phyloP scores from a whole-genome alignment of 148 eudicot species.

The Vaccinium vitisidaea region DNA sequence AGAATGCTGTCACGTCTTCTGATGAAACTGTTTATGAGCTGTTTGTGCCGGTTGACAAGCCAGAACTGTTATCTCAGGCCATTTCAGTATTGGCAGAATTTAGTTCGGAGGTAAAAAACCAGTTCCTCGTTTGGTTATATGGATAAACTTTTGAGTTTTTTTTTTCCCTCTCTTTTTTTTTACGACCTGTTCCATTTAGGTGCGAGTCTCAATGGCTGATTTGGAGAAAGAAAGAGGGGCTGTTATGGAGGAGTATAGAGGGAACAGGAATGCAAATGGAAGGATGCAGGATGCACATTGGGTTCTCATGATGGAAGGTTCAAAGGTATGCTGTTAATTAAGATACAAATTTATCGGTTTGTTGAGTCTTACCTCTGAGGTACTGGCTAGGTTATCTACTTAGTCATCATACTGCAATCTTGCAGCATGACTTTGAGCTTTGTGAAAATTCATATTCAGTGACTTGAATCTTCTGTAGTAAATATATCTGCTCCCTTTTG shows the following conservation, averaged over 20 bases:
- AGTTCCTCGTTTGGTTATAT: background rate
- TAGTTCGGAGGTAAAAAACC: conserved; percentile 62
- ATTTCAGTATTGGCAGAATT: conserved; percentile 83
- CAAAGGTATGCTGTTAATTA: conserved; percentile 47
- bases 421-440: background rate
- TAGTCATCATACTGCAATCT: background rate
- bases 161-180: background rate
- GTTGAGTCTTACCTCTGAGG: background rate
- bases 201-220: conserved; percentile 76
- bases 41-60: conserved; percentile 93
- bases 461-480: background rate
- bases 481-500: background rate
- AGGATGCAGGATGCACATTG: conserved; percentile 95
- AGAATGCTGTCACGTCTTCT: conserved; percentile 78
- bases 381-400: background rate
- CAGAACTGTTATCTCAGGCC: conserved; percentile 75
- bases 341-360: background rate
- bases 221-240: conserved; percentile 96
- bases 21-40: conserved; percentile 90
- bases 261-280: conserved; percentile 77
- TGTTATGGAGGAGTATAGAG: conserved; percentile 89
- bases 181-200: conserved; percentile 34
- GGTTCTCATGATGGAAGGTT: conserved; percentile 86
- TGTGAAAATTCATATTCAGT: background rate
- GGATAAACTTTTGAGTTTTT: background rate